Percentiles rank a stretch among this genome's conserved stretches.
Conservation (phyloP, 352 stramenopile species). For the Globisporangium orthogonon region DNA sequence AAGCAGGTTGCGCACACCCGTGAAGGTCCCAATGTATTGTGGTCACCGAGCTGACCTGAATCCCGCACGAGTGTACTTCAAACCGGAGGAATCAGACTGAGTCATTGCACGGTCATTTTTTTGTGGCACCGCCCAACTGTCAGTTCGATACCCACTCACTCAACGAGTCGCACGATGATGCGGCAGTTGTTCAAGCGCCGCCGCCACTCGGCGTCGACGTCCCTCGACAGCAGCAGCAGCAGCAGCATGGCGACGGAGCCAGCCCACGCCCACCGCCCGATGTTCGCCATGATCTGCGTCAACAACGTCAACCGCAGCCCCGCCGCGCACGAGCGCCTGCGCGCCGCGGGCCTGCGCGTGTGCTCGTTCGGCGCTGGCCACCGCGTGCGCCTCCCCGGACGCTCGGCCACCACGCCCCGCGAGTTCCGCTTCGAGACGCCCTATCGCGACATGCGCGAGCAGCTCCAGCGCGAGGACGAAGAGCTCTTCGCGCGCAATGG, state of each 20-base stretch:
- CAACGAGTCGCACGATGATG: constrained; percentile 6
- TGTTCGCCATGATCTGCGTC: constrained; percentile 80
- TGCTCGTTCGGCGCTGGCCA: constrained; percentile 64
- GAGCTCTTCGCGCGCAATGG: constrained; percentile 52
- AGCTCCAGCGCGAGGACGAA: constrained; percentile 45
- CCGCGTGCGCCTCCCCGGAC: constrained; percentile 53
- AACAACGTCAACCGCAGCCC: constrained; percentile 87
- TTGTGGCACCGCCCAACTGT: too few relatives aligned
- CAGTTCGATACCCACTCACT: background rate
- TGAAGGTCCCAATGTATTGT: too few relatives aligned
- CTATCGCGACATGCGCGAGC: constrained; percentile 53
- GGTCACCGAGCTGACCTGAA: too few relatives aligned
- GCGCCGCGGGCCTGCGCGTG: constrained; percentile 49
- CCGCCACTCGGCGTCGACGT: background rate
- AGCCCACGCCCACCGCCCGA: too few relatives aligned
- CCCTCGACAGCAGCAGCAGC: background rate
- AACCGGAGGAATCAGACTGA: too few relatives aligned
- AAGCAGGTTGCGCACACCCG: too few relatives aligned
- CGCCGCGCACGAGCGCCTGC: constrained; percentile 57
- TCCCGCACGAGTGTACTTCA: too few relatives aligned
- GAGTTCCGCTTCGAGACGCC: constrained; percentile 67
- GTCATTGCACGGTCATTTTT: too few relatives aligned
- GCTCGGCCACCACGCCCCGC: constrained; percentile 21
- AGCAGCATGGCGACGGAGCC: background rate
- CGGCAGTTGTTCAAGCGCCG: constrained; percentile 12